Evolutionary conservation across 2,329 filamentous ascomycete genomes (phyloP).

Genomic region (Dactylonectria estremocensis): DNA sequence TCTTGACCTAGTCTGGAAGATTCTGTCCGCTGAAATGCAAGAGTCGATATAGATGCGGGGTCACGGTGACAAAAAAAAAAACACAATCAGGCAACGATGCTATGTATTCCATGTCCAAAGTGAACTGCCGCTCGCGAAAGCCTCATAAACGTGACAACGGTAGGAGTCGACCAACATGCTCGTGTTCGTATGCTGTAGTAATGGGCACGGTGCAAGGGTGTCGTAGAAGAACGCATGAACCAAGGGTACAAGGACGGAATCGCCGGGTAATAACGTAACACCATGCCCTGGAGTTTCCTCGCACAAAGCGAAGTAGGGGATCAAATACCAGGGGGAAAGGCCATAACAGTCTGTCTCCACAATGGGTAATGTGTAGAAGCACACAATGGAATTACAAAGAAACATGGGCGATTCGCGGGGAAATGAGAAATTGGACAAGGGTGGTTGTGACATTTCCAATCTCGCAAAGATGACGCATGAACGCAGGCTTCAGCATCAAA

Average conservation of each 20-base stretch:
- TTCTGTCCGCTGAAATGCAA: conserved; percentile 39
- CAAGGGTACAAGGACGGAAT: neutral
- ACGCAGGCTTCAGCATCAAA: neutral
- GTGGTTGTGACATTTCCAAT: conserved; percentile 23
- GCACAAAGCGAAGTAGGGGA: conserved; percentile 9
- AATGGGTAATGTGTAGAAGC: neutral
- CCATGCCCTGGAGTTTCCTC: neutral
- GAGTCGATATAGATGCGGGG: conserved; percentile 38
- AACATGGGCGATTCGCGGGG: conserved; percentile 25
- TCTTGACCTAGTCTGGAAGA: conserved; percentile 41
- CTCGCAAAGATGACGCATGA: conserved; percentile 3
- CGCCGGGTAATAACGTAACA: conserved; percentile 16
- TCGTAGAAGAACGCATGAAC: neutral
- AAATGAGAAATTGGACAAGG: conserved; percentile 21
- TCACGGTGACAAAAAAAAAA: conserved; percentile 32
- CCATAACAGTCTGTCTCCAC: neutral
- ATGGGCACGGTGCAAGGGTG: neutral
- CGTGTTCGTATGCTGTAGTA: neutral
- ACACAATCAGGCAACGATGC: conserved; percentile 34
- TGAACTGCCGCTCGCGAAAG: neutral
- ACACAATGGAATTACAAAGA: conserved; percentile 15
- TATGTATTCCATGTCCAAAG: neutral
- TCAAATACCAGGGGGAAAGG: neutral
- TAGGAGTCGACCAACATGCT: neutral
- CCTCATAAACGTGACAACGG: neutral